Base-by-base conservation (phyloP, 768 basidiomycete species). In the Aureoboletus auriporus region DNA sequence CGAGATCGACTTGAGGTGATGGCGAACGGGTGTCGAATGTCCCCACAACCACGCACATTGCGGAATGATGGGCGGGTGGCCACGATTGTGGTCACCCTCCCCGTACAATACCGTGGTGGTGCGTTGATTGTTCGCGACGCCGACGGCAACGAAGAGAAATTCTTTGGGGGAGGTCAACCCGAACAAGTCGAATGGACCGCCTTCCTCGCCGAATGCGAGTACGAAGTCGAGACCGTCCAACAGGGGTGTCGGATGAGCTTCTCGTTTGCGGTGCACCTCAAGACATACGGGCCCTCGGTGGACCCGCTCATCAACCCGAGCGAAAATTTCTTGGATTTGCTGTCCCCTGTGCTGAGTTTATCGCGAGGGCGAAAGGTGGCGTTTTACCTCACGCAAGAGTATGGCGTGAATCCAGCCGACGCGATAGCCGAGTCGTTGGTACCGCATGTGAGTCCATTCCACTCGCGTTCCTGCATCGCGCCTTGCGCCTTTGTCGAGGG, bases 101-200 rank as follows among this genome's bases (percentile, higher is more conserved):
- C 89, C 1, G 83, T 85, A 13, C 79, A 84, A 42, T 81, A 83
- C 64, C 78, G 78, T 14, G 89, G 89, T 6, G 89, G 89, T 6
- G 72, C 75, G 2, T 63, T 89, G 35, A 54, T 83, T 47, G 69
- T 90, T 34, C 78, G 76, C 16, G 76, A 81, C 58, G 54, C 69
- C 3, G 78, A 82, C 1, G 80, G 78, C 0, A 61, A 64, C 7
- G 75, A 78, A 46, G 87, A 91, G 61, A 78, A 69, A 50, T 89
- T 83, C 67, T 72, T 73, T 37, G 82, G 78, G 6, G 69, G 78
- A 0, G 82, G 84, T 33, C 82, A 83, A 58, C 69, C 71, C 29
- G 83, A 77, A 6, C 78, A 85, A 54, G 74, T 90, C 50, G 87
- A 91, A 51, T 91, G 89, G 89, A 75, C 81, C 0, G 88, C 86